phyloP scores from a whole-genome alignment of 2,329 filamentous ascomycete genomes.

The Aphanocladium album region DNA sequence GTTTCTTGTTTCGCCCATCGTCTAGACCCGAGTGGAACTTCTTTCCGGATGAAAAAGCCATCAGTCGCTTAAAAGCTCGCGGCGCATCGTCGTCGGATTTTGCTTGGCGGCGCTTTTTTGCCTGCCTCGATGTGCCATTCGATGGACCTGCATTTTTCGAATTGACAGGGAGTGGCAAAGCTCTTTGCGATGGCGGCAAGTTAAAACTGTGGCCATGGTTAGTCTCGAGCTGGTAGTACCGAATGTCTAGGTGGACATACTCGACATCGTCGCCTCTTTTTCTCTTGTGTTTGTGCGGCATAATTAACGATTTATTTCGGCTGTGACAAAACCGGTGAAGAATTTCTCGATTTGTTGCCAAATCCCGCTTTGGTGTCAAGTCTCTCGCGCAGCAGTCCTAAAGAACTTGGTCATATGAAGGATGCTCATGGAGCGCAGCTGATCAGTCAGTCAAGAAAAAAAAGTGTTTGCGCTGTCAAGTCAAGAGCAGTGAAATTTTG shows the following conservation, averaged over 20 bases:
- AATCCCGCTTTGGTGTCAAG: neutral
- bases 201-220: slow-evolving; percentile 37
- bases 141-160: slow-evolving; percentile 29
- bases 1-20: slow-evolving; percentile 48
- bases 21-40: slow-evolving; percentile 62
- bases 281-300: slow-evolving; percentile 86
- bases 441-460: neutral
- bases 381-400: neutral
- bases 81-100: slow-evolving; percentile 72
- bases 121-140: slow-evolving; percentile 33
- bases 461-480: neutral
- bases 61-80: slow-evolving; percentile 78
- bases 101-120: slow-evolving; percentile 41
- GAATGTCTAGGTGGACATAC: slow-evolving; percentile 33
- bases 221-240: neutral
- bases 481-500: neutral
- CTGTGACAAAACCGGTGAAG: too few species aligned
- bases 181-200: slow-evolving; percentile 44
- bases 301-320: too few species aligned
- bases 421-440: neutral
- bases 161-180: slow-evolving; percentile 46
- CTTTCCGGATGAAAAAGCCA: slow-evolving; percentile 65
- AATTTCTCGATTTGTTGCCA: neutral
- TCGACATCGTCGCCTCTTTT: slow-evolving; percentile 49
- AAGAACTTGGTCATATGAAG: neutral